Conservation (phyloP, 225 moss, liverwort and hornwort genomes). For the Sphagnum tenellum region DNA sequence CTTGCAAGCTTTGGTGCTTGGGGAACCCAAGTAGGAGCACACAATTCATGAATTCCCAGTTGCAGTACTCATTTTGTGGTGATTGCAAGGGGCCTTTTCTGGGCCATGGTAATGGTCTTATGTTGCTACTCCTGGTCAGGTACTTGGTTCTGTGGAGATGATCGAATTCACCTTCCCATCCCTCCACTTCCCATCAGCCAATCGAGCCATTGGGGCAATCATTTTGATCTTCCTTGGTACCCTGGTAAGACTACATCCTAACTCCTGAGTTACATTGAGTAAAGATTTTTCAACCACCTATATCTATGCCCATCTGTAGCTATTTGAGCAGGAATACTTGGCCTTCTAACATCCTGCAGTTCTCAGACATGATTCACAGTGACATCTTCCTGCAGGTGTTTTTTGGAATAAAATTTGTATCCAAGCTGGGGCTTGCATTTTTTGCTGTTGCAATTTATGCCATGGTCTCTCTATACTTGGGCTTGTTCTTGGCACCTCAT, state of each 20-base stretch:
- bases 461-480: conserved; percentile 83
- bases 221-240: conserved; percentile 39
- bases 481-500: conserved; percentile 66
- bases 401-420: conserved; percentile 86
- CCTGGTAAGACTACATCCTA: conserved; percentile 15
- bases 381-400: conserved; percentile 46
- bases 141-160: conserved; percentile 94
- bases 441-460: conserved; percentile 77
- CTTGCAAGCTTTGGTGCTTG: no score
- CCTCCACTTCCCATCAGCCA: conserved; percentile 50
- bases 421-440: conserved; percentile 78
- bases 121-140: conserved; percentile 20
- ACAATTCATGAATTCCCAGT: no score
- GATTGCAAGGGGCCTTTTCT: no score
- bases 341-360: no score
- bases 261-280: no score
- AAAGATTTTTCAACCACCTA: no score
- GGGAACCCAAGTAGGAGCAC: no score
- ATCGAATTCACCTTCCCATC: conserved; percentile 69
- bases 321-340: no score
- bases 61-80: no score
- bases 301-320: no score
- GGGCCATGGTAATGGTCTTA: no score
- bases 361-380: no score
- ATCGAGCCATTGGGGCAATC: conserved; percentile 64